Conservation (phyloP, 2,329 filamentous ascomycete species). For the Neofusicoccum parvum region DNA sequence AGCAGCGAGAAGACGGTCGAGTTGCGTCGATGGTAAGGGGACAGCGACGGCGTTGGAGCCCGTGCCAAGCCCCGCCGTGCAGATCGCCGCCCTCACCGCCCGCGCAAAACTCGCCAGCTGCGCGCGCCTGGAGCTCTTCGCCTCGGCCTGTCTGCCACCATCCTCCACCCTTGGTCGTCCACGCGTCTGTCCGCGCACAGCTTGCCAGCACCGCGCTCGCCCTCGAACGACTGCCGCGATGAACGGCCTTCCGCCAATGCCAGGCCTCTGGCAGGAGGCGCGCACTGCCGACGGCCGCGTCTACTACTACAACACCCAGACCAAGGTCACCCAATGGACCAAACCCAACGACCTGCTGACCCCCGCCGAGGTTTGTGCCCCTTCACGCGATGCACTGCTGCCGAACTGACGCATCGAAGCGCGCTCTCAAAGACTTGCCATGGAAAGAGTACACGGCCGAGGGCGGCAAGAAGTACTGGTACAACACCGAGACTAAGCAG, state of each 20-base stretch:
- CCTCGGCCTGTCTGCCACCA: neutral
- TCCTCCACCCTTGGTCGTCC: neutral
- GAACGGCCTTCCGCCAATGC: slow-evolving; percentile 59
- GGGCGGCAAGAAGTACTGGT: slow-evolving; percentile 89
- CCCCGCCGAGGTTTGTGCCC: slow-evolving; percentile 67
- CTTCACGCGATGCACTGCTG: slow-evolving; percentile 21
- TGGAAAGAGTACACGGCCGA: slow-evolving; percentile 93
- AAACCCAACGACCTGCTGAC: slow-evolving; percentile 91
- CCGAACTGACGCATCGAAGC: slow-evolving; percentile 52
- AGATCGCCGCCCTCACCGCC: slow-evolving; percentile 14
- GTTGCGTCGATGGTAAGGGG: slow-evolving; percentile 10
- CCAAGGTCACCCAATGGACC: slow-evolving; percentile 89
- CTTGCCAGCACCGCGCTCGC: neutral
- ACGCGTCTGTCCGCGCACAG: neutral
- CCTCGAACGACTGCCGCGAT: slow-evolving; percentile 47
- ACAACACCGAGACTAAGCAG: slow-evolving; percentile 86
- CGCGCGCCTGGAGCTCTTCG: slow-evolving; percentile 8
- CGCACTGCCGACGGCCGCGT: slow-evolving; percentile 77
- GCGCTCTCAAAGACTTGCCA: slow-evolving; percentile 76
- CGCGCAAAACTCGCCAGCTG: slow-evolving; percentile 14
- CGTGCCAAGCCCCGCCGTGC: slow-evolving; percentile 7
- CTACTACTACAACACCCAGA: slow-evolving; percentile 89
- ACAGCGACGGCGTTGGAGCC: slow-evolving; percentile 10
- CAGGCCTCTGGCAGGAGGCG: slow-evolving; percentile 76
- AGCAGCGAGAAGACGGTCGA: neutral